Base-by-base conservation (phyloP, 495 filamentous ascomycete genomes). In the Friedmanniomyces simplex region DNA sequence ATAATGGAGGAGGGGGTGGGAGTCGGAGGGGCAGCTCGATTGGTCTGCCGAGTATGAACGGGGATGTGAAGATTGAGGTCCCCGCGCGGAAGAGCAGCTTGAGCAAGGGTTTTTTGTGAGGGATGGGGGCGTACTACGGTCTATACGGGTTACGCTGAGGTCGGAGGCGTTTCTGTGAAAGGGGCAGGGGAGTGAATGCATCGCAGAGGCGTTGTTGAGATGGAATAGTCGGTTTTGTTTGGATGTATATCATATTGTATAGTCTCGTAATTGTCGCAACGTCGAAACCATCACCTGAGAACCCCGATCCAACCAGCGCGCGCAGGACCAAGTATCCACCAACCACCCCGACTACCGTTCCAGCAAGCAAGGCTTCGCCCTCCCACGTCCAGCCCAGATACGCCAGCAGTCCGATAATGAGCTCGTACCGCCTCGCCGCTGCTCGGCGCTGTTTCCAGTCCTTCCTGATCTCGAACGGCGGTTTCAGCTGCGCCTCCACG, bases 381-480 rank as follows among this genome's bases (percentile, higher is more conserved):
- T 83, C 80, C 77, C 78, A 77, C n/a, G 82, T 86, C 65, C 78
- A 63, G 0, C 67, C 73, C 30, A 85, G 60, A 70, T 82, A 84
- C 10, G 79, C 75, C 25, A 75, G 52, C 16, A 76, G 58, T 41
- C 82, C 82, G 11, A 83, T 78, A n/a, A 77, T 59, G n/a, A 82
- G 48, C 66, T 86, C 82, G 58, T 73, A 77, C 54, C 65, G 69
- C 42, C 80, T 70, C 20, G 81, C 81, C n/a, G 61, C 60, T 46
- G 74, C 72, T 56, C 79, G 69, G 58, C 71, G 71, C 42, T 65
- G 49, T 51, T 63, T 68, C 81, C 81, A 84, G 12, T 69, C 59
- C 13, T 76, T 71, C 63, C 80, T 76, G 50, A 83, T 74, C 20
- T 71, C 62, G 63, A 84, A 83, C 2, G 82, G 81, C 41, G 77